Base-by-base conservation (phyloP, 108 stramenopile genomes). In the Hondaea fermentalgiana region DNA sequence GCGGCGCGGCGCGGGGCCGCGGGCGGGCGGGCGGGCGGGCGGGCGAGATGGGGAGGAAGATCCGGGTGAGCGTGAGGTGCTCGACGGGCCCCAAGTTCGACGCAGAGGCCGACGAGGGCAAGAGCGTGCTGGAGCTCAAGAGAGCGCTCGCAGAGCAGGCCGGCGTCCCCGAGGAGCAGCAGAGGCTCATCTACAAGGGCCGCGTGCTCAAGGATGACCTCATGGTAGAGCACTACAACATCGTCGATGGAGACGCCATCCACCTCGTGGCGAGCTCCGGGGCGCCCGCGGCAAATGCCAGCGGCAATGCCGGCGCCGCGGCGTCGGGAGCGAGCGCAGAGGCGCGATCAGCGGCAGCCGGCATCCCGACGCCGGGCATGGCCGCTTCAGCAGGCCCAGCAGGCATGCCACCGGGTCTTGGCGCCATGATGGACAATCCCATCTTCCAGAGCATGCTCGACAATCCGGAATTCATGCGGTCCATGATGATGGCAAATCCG, bases 161-260 rank as follows among this genome's bases (percentile, higher is more conserved):
- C 6, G 57, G 25, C 23, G 89, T 94, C 8, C 88, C 96, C n/a
- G 91, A 95, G 10, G 89, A 71, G 17, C 91, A 95, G 14, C 97
- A 97, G 91, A 93, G 97, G 58, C 91, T 98, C 72, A 96, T 98
- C 60, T 96, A 94, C 94, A 97, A 97, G 92, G 98, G 98, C 60
- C 92, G 96, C 23, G 97, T 97, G 57, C 89, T 98, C n/a, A 96
- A 96, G 88, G 97, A 97, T 55, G 92, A 95, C 42, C 88, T 91
- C 14, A 93, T 93, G 19, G 88, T 90, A 5, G 95, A 95, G 89
- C 96, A 96, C 90, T 95, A 89, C 87, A 35, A 29, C 89, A 51
- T 47, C 88, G 55, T 89, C 16, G n/a, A 64, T 35, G 47, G 60
- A 3, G 60, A 42, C 4, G 53, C 88, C 19, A 16, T 88, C 3